Percentiles rank a stretch among this genome's conserved stretches.
Evolutionary conservation across 768 basidiomycete species (phyloP).

Genomic region (Suillus placidus): DNA sequence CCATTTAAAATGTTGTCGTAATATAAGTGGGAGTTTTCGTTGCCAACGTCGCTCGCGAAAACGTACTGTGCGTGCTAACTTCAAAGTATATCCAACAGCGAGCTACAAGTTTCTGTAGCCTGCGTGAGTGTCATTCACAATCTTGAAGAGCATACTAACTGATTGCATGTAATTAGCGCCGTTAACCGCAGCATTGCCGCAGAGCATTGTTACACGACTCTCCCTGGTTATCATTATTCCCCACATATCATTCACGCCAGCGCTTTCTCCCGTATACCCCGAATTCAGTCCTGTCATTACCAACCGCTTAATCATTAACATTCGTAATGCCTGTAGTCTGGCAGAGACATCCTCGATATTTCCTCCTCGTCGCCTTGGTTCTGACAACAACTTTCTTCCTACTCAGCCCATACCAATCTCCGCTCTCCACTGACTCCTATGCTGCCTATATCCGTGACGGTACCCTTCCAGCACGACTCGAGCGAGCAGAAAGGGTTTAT

Average conservation of each 20-base stretch:
- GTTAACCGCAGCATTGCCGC: not conserved
- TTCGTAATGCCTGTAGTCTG: conserved; percentile 33
- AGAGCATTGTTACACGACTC: conserved; percentile 4
- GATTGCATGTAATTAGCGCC: not conserved
- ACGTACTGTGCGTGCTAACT: not conserved
- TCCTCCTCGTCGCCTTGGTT: conserved; percentile 43
- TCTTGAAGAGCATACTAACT: not conserved
- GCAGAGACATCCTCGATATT: conserved; percentile 57
- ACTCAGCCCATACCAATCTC: conserved; percentile 40
- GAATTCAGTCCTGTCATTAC: conserved; percentile 16
- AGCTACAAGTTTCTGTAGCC: not conserved
- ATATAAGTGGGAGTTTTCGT: not conserved
- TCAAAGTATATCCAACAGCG: not conserved
- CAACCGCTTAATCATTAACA: not conserved
- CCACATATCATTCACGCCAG: conserved; percentile 14
- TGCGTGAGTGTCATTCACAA: not conserved
- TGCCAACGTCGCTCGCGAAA: not conserved
- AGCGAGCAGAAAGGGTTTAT: conserved; percentile 49
- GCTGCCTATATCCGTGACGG: conserved; percentile 33
- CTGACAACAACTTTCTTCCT: conserved; percentile 50
- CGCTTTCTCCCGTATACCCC: conserved; percentile 5
- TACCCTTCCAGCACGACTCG: conserved; percentile 42
- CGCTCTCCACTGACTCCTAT: conserved; percentile 26
- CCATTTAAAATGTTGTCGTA: conserved; percentile 1
- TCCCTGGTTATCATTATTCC: conserved; percentile 19